Base-by-base conservation (phyloP, 352 stramenopile genomes). In the Elongisporangium senticosum region DNA sequence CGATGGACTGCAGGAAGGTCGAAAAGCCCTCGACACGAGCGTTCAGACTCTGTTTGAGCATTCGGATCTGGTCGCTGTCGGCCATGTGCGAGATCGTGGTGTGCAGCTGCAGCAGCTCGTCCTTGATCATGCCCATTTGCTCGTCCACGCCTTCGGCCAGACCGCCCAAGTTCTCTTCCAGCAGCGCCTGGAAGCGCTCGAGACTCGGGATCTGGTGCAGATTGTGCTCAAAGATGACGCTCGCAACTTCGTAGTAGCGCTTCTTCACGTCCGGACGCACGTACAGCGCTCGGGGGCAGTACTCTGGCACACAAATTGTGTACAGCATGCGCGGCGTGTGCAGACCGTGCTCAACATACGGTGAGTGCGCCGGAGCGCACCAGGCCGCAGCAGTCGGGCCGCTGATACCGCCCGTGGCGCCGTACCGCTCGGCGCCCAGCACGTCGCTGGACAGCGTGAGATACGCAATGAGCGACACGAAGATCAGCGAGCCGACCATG, bases 401-500 rank as follows among this genome's bases (percentile, higher is more conserved):
- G 7, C 14, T 14, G 10, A 43, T 47, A 1, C 17, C 20, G 2
- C 13, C 33, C 11, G 22, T 43, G 7, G 10, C 22, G n/a, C 40
- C 43, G 33, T 43, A 43, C 10, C 33, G 33, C 6, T 24, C n/a
- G 2, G 28, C 54, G 5, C 58, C 62, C 11, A 91, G 66, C 59
- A 72, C 75, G 49, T 74, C 71, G 52, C 68, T 74, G 21, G 72
- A 83, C 21, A 91, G 69, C 63, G 82, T 64, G 28, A 93, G 68
- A 64, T 92, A 91, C 17, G 77, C 50, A 68, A 94, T 89, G 63
- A 94, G 76, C 57, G 70, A 70, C 37, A 87, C 67, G 56, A 95
- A 95, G 69, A 93, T 90, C 62, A 93, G 80, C 51, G 82, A 92
- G 43, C 86, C 86, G 20, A 93, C 71, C 52, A 93, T 88, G 64